phyloP scores from a whole-genome alignment of 345 rosid species.

The Hypericum perforatum region DNA sequence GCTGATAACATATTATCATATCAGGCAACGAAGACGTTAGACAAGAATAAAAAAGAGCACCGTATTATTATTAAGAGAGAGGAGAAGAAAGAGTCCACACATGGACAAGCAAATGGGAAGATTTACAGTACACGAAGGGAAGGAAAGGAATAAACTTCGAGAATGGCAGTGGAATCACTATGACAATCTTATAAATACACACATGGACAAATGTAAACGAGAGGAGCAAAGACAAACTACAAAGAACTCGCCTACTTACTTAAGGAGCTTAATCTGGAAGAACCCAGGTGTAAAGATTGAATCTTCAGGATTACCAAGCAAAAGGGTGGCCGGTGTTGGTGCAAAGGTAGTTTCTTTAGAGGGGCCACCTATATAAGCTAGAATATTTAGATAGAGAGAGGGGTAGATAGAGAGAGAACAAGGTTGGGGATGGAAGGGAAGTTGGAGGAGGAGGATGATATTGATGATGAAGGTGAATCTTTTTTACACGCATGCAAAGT shows the following conservation, averaged over 20 bases:
- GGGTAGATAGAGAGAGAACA: neutral
- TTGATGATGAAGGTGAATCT: slow-evolving; percentile 46
- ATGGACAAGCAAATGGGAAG: slow-evolving; percentile 27
- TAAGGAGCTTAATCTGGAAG: no score
- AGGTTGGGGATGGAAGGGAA: no score
- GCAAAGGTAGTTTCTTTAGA: slow-evolving; percentile 4
- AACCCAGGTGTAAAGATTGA: no score
- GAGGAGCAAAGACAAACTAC: no score
- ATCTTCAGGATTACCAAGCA: no score
- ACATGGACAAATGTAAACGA: slow-evolving; percentile 19
- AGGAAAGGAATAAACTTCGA: slow-evolving; percentile 81
- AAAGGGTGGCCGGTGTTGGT: no score
- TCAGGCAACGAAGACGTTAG: no score
- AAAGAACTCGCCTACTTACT: no score
- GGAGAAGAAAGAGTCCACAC: slow-evolving; percentile 10
- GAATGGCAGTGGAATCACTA: slow-evolving; percentile 80
- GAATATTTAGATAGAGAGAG: neutral
- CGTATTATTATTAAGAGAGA: no score
- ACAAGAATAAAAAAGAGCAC: no score
- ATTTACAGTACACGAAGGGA: slow-evolving; percentile 41
- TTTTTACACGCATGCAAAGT: slow-evolving; percentile 91
- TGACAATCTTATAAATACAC: slow-evolving; percentile 29
- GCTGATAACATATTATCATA: no score
- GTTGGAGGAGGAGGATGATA: slow-evolving; percentile 15
- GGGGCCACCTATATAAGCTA: neutral